These are phyloP conservation scores for Melampsora medusae DNA, from an alignment of 1,284 basidiomycete species.

Conservation along the genomic window DNA sequence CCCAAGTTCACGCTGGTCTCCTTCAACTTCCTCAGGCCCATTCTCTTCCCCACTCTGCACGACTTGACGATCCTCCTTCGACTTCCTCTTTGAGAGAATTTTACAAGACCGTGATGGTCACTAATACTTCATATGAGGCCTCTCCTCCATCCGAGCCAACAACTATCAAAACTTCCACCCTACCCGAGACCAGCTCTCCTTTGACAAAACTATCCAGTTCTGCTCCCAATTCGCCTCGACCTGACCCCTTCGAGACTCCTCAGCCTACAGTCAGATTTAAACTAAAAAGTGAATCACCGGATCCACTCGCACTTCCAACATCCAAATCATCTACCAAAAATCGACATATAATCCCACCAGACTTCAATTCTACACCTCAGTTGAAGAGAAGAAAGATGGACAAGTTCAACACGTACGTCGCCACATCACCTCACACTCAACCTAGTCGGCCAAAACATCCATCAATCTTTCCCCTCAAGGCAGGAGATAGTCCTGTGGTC, in stretches of 20 bases:
- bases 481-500: not conserved
- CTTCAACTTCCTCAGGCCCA: not conserved
- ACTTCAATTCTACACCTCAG: not conserved
- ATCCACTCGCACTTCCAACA: not conserved
- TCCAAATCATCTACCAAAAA: constrained; percentile 13
- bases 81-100: not conserved
- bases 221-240: too few relatives aligned
- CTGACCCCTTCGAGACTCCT: too few relatives aligned
- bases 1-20: not conserved
- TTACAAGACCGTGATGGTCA: constrained; percentile 1
- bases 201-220: too few relatives aligned
- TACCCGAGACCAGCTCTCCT: too few relatives aligned
- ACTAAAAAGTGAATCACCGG: constrained; percentile 19
- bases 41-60: constrained; percentile 6
- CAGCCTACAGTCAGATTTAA: constrained; percentile 14
- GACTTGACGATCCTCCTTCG: not conserved
- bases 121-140: not conserved
- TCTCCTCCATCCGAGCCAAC: constrained; percentile 10
- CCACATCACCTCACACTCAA: not conserved
- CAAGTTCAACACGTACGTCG: not conserved
- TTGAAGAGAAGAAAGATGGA: not conserved
- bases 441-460: not conserved
- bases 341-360: not conserved
- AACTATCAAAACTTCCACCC: constrained; percentile 19
- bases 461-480: not conserved